Conservation (phyloP, 2,329 filamentous ascomycete genomes). For the Cadophora luteo-olivacea region DNA sequence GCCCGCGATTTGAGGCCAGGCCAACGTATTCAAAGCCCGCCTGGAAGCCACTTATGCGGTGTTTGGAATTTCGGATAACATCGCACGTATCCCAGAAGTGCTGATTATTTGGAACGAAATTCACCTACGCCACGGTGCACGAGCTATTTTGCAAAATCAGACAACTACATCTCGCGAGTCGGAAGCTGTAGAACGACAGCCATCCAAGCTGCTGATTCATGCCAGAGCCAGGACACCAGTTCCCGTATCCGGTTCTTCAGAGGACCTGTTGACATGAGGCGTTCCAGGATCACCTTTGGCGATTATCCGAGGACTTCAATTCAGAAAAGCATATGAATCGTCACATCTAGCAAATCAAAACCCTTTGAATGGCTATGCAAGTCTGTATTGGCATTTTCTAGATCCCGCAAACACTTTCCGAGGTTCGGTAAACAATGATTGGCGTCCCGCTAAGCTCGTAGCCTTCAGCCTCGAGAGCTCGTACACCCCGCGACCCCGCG, state of each 20-base stretch:
- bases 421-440: neutral
- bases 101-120: no score
- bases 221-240: neutral
- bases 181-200: neutral
- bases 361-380: neutral
- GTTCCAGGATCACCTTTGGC: neutral
- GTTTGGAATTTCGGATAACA: no score
- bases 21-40: neutral
- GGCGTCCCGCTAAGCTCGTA: neutral
- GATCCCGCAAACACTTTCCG: constrained; percentile 10
- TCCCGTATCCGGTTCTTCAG: neutral
- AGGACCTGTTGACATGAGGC: neutral
- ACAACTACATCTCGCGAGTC: neutral
- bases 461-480: constrained; percentile 1
- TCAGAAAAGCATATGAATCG: neutral
- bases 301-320: neutral
- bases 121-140: neutral
- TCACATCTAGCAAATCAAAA: neutral
- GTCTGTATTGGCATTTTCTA: neutral
- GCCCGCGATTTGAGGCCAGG: neutral
- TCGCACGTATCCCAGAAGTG: no score
- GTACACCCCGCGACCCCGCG: constrained; percentile 13
- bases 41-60: neutral
- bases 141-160: neutral
- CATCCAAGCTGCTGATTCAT: neutral